These are phyloP conservation scores for Populus trichocarpa DNA, from an alignment of 441 rosid species.

Conservation along the genomic window DNA sequence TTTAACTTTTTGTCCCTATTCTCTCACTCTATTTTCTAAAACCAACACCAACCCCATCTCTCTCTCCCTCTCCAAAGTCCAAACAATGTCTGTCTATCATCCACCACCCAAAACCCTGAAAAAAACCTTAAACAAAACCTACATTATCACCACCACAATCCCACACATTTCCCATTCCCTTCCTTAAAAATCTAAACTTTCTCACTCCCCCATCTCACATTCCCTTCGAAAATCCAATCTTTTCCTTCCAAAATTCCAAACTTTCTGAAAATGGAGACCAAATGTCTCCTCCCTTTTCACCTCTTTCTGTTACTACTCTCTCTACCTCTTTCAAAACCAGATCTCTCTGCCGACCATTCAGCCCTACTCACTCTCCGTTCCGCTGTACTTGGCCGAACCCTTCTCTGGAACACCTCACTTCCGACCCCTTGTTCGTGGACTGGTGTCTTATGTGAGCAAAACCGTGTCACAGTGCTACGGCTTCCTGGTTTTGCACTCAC, in stretches of 20 bases:
- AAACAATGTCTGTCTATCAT: neutral
- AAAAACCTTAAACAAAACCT: neutral
- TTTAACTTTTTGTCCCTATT: too few relatives aligned
- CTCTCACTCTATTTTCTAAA: too few relatives aligned
- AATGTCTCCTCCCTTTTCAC: neutral
- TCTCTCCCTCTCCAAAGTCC: neutral
- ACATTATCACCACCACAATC: neutral
- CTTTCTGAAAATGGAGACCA: neutral
- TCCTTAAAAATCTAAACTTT: neutral
- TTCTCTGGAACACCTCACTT: constrained; percentile 59
- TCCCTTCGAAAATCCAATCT: neutral
- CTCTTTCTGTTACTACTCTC: constrained; percentile 19
- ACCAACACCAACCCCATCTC: neutral
- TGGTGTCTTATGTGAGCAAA: constrained; percentile 60
- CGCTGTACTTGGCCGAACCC: constrained; percentile 74
- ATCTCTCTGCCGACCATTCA: constrained; percentile 66
- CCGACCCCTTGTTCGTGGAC: constrained; percentile 69
- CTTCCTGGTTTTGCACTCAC: constrained; percentile 74
- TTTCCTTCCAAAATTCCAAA: neutral
- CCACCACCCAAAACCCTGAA: neutral
- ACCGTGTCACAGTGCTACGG: constrained; percentile 62
- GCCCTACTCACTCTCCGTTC: constrained; percentile 77
- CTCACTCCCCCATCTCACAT: neutral
- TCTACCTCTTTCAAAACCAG: constrained; percentile 35
- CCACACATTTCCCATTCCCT: neutral